Percentiles rank a stretch among this genome's conserved stretches.
Evolutionary conservation across 352 stramenopile genomes (phyloP).

Genomic region (Globisporangium paddicum): DNA sequence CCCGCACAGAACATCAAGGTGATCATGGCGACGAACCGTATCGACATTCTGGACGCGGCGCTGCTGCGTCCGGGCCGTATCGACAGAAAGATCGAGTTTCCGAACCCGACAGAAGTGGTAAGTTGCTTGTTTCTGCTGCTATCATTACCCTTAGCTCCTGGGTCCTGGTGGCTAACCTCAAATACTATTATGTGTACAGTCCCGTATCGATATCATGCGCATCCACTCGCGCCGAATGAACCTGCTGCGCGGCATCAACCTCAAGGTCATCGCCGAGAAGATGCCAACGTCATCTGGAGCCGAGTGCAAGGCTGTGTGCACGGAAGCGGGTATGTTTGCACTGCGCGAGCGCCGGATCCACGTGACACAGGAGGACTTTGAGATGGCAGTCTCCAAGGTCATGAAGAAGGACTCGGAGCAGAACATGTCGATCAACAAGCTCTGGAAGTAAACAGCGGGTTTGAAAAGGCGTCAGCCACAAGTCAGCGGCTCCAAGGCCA

Average conservation of each 20-base stretch:
- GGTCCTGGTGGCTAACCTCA: conserved; percentile 8
- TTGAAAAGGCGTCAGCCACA: not conserved
- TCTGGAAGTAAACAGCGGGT: conserved; percentile 95
- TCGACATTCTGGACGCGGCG: conserved; percentile 98
- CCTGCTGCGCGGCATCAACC: conserved; percentile 97
- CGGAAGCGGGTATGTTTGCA: conserved; percentile 99
- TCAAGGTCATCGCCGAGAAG: conserved; percentile 97
- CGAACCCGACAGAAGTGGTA: conserved; percentile 95
- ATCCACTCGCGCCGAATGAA: conserved; percentile 99
- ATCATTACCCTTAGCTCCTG: not conserved
- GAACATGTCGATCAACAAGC: conserved; percentile 97
- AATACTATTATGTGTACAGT: conserved; percentile 30
- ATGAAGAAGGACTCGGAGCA: conserved; percentile 99
- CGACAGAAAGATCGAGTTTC: conserved; percentile 99
- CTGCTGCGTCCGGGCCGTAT: conserved; percentile 97
- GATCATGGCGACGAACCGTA: conserved; percentile 99
- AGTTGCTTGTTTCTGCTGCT: conserved; percentile 10
- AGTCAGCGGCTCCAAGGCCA: not conserved
- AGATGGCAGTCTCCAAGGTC: conserved; percentile 99
- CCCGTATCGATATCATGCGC: conserved; percentile 96
- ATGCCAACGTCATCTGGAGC: conserved; percentile 97
- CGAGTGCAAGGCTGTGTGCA: conserved; percentile 99
- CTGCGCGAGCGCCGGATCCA: conserved; percentile 98
- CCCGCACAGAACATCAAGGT: conserved; percentile 98
- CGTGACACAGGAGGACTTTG: conserved; percentile 99